Conservation (phyloP, 169 alveolate genomes). For the Plasmodium adleri region DNA sequence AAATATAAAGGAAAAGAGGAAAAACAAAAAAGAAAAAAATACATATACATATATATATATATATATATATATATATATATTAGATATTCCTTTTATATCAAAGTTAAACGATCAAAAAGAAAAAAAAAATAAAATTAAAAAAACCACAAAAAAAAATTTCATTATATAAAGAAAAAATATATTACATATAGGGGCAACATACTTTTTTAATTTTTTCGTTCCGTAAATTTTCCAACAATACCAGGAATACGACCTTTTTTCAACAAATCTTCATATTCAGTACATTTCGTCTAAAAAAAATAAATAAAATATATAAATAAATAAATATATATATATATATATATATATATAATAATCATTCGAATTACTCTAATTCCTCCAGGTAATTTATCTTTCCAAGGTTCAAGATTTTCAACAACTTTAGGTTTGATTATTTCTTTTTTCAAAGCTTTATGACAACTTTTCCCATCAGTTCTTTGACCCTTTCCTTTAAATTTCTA, state of each 20-base stretch:
- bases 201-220: constrained; percentile 34
- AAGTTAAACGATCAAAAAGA: neutral
- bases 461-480: constrained; percentile 76
- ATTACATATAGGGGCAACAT: neutral
- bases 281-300: constrained; percentile 79
- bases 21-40: no score
- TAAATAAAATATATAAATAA: neutral
- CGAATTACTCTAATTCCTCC: constrained; percentile 84
- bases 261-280: constrained; percentile 85
- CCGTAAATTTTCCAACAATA: constrained; percentile 76
- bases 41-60: no score
- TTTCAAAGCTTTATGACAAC: constrained; percentile 37
- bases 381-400: constrained; percentile 83
- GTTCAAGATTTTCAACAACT: constrained; percentile 75
- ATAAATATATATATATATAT: neutral
- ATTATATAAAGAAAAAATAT: neutral
- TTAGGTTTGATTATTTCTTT: constrained; percentile 46
- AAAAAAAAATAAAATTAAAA: neutral
- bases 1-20: no score
- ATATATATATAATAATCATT: neutral
- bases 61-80: no score
- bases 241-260: constrained; percentile 85
- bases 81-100: no score
- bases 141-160: neutral
- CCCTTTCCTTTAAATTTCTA: constrained; percentile 77